phyloP scores from a whole-genome alignment of 345 rosid species.

The Raphanus sativus region DNA sequence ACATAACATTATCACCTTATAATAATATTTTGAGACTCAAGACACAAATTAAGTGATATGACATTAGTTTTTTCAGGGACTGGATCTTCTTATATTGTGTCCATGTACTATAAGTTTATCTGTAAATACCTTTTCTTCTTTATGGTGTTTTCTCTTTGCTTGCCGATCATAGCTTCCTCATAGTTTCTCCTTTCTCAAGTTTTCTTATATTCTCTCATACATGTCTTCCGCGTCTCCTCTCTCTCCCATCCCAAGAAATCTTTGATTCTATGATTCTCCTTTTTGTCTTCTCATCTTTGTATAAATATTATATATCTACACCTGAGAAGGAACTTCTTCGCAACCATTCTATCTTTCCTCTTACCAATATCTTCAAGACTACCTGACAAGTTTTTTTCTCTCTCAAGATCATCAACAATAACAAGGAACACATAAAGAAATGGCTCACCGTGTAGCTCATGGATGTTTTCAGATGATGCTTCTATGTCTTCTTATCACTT shows the following conservation, averaged over 20 bases:
- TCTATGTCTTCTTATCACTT: constrained; percentile 47
- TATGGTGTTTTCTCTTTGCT: constrained; percentile 76
- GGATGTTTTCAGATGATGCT: constrained; percentile 46
- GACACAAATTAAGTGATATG: neutral
- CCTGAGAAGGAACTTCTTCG: constrained; percentile 55
- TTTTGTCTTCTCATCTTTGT: constrained; percentile 27
- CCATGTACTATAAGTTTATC: constrained; percentile 10
- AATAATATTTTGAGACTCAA: neutral
- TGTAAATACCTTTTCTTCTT: constrained; percentile 42
- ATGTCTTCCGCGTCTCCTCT: neutral
- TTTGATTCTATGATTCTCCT: constrained; percentile 61
- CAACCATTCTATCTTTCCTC: constrained; percentile 46
- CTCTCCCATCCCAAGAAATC: constrained; percentile 45
- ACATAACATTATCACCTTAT: neutral
- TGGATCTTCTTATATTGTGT: neutral
- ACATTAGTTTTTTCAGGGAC: neutral
- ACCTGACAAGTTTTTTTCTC: constrained; percentile 12
- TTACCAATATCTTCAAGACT: constrained; percentile 32
- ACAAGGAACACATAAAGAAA: constrained; percentile 38
- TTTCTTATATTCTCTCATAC: constrained; percentile 88
- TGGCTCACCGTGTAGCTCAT: constrained; percentile 45
- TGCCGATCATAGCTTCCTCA: constrained; percentile 58
- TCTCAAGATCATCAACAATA: constrained; percentile 24
- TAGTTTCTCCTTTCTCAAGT: constrained; percentile 90
- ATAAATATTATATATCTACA: constrained; percentile 28